Conservation (phyloP, 1,139 yeast species). For the Eremothecium gossypii region DNA sequence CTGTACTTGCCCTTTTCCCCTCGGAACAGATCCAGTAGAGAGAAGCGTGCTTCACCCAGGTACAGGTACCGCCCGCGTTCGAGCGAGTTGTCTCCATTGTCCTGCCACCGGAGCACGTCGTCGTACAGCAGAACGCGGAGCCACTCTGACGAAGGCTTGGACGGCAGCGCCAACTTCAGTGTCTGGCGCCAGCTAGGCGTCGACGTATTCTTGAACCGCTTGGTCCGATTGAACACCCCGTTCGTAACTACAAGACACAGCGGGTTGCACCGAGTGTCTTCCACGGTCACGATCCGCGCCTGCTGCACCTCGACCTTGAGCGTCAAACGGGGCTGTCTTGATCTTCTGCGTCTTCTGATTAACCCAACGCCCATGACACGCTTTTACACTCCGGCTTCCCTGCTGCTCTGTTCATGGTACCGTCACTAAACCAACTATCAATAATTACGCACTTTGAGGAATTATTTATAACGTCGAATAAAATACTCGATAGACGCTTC, state of each 20-base stretch:
- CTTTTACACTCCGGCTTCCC: no score
- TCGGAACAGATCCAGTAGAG: conserved; percentile 23
- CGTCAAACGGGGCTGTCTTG: conserved; percentile 12
- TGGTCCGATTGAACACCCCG: conserved; percentile 19
- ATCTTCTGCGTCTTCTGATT: conserved; percentile 12
- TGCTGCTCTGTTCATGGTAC: no score
- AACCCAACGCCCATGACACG: conserved; percentile 9
- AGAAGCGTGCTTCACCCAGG: conserved; percentile 25
- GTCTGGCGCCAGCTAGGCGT: conserved; percentile 22
- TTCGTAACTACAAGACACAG: conserved; percentile 25
- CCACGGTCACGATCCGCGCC: conserved; percentile 18
- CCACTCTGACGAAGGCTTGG: conserved; percentile 21
- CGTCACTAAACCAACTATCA: no score
- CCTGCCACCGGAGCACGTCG: conserved; percentile 11
- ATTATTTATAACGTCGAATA: no score
- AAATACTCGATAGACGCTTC: no score
- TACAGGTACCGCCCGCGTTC: conserved; percentile 16
- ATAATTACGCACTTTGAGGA: no score
- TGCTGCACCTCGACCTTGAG: conserved; percentile 20
- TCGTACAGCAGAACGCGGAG: conserved; percentile 25
- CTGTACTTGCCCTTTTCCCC: conserved; percentile 14
- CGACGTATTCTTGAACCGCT: conserved; percentile 16
- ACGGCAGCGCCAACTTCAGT: conserved; percentile 23
- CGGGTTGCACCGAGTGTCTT: conserved; percentile 24
- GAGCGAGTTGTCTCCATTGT: conserved; percentile 1